Evolutionary conservation across 805 yeast species (phyloP).

Genomic region (Pachysolen tannophilus): DNA sequence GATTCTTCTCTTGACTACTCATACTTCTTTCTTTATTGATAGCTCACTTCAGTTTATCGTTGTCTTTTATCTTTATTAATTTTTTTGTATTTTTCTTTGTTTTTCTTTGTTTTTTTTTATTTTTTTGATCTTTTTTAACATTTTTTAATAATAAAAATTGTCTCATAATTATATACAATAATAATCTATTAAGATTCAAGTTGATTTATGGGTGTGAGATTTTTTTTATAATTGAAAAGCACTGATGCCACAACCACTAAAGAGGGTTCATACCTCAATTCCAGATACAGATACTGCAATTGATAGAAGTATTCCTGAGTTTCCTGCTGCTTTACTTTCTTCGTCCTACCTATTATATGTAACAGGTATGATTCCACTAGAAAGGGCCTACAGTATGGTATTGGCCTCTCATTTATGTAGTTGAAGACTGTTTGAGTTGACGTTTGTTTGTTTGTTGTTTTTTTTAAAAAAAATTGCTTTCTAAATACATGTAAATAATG

Average conservation of each 20-base stretch:
- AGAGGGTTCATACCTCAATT: slow-evolving; percentile 50
- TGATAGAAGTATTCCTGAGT: slow-evolving; percentile 66
- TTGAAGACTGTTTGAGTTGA: background rate
- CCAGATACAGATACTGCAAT: slow-evolving; percentile 71
- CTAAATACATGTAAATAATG: background rate
- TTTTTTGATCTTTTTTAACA: too few relatives aligned
- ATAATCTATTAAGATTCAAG: background rate
- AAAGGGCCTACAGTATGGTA: slow-evolving; percentile 52
- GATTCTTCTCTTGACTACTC: slow-evolving; percentile 12
- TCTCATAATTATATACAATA: background rate
- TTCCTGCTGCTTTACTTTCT: slow-evolving; percentile 68
- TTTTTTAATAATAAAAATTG: background rate
- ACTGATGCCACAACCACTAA: too few relatives aligned
- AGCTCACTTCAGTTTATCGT: too few relatives aligned
- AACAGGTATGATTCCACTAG: slow-evolving; percentile 38
- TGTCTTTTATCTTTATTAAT: too few relatives aligned
- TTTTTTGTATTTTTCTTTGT: too few relatives aligned
- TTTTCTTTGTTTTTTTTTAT: too few relatives aligned
- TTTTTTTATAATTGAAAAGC: too few relatives aligned
- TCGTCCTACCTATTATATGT: slow-evolving; percentile 39
- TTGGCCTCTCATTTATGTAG: slow-evolving; percentile 50
- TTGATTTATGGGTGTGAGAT: too few relatives aligned
- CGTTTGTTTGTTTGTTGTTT: slow-evolving; percentile 5
- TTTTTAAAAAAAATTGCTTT: background rate
- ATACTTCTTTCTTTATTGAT: too few relatives aligned